Base-by-base conservation (phyloP, 768 basidiomycete species). In the Tylopilus balloui region DNA sequence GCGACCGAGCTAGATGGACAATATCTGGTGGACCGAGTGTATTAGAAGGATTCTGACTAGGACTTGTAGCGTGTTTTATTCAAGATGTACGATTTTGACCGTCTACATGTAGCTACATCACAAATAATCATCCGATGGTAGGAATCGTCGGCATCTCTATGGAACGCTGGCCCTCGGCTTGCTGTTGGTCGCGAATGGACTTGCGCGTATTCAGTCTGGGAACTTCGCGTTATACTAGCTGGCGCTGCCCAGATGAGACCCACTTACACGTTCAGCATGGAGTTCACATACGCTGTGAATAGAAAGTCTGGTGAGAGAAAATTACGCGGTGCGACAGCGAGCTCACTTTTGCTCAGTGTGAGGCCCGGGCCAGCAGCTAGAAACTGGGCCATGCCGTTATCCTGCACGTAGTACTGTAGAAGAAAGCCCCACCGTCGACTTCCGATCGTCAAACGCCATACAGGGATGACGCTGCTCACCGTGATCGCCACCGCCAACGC, bases 191-290 rank as follows among this genome's bases (percentile, higher is more conserved):
- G 9, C 60, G 63, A 20, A 59, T 59, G 11, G 35, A 7, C 42
- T 52, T 48, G 21, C 59, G 50, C 0, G 55, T 44, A 34, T 60
- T 60, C 38, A 60, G 13, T 27, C 59, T 60, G 21, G 6, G 15
- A 37, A 12, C 1, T 3, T 29, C 7, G 0, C n/a, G 23, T 53
- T n/a, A 45, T 14, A 11, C 6, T 11, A 35, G 15, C 39, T 20
- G 6, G 17, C 15, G 3, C 15, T 6, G 2, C 11, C 10, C 20
- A n/a, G 17, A 42, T 27, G 9, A n/a, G 17, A 27, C 19, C 24
- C 14, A 24, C 62, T 52, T 40, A 64, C 63, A 64, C 58, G 12
- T 56, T 38, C 9, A 65, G 35, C 54, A 60, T 58, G n/a, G 58
- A 66, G 24, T 63, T 66, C 21, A 38, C 12, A 14, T 58, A 64